These are phyloP conservation scores for Cyberlindnera mycetangii DNA, from an alignment of 805 yeast species.

Conservation along the genomic window DNA sequence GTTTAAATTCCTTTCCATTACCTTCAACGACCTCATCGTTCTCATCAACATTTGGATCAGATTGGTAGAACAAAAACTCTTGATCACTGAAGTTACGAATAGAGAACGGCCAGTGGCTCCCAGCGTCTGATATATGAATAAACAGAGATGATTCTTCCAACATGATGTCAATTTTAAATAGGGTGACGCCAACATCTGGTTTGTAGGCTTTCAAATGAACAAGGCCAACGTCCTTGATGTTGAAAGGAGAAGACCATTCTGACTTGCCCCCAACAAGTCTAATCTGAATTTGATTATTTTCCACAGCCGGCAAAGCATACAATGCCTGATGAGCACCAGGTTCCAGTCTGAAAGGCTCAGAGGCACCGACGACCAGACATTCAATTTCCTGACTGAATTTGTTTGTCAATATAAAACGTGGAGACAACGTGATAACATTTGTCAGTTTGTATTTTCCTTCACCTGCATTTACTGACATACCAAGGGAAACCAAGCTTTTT, in stretches of 20 bases:
- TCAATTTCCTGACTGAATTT: conserved; percentile 52
- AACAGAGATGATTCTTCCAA: conserved; percentile 83
- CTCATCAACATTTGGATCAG: conserved; percentile 67
- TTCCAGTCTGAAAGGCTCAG: conserved; percentile 43
- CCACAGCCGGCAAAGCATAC: conserved; percentile 56
- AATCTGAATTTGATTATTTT: conserved; percentile 57
- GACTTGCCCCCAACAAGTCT: conserved; percentile 55
- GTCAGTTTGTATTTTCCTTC: conserved; percentile 76
- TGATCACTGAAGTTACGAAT: conserved; percentile 84
- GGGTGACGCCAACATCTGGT: conserved; percentile 60
- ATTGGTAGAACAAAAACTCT: conserved; percentile 85
- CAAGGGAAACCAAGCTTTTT: conserved; percentile 67
- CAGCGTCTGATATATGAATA: conserved; percentile 69
- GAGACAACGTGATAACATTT: conserved; percentile 75
- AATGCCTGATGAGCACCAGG: conserved; percentile 53
- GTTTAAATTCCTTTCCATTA: conserved; percentile 59
- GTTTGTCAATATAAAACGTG: conserved; percentile 77
- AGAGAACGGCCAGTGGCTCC: conserved; percentile 87
- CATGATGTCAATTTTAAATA: conserved; percentile 68
- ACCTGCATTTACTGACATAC: conserved; percentile 76
- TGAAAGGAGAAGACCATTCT: conserved; percentile 87
- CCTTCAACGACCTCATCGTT: conserved; percentile 57
- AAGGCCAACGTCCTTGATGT: conserved; percentile 80
- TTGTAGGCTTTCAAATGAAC: conserved; percentile 67
- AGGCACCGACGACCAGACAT: conserved; percentile 66